A percentile compares a stretch with the other conserved stretches of the same genome.
These are phyloP conservation scores for Colletotrichum lentis DNA, from an alignment of 2,329 filamentous ascomycete genomes.

Conservation along the genomic window DNA sequence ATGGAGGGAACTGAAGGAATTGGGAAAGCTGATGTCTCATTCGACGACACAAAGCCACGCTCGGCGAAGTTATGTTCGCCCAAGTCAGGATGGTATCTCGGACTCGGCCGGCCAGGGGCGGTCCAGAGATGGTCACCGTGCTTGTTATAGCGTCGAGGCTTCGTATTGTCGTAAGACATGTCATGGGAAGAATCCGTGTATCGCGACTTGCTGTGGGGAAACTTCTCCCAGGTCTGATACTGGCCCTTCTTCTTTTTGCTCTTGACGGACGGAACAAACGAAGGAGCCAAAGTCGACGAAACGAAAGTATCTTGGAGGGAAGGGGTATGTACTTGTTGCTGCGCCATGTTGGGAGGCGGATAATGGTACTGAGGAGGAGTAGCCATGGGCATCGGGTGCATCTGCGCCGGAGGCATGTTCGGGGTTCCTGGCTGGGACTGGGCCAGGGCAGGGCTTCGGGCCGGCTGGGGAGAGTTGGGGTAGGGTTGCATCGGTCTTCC, in stretches of 20 bases:
- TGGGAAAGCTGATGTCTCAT: not conserved
- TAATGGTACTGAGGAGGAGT: constrained; percentile 70
- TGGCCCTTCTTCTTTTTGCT: constrained; percentile 53
- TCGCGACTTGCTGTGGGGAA: constrained; percentile 49
- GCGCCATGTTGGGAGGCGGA: constrained; percentile 61
- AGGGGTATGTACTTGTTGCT: constrained; percentile 66
- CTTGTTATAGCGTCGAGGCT: constrained; percentile 56
- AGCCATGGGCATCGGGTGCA: constrained; percentile 70
- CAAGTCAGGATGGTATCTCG: constrained; percentile 24
- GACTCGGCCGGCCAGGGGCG: constrained; percentile 21
- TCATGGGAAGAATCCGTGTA: constrained; percentile 51
- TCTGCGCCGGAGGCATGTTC: constrained; percentile 69
- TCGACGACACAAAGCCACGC: constrained; percentile 43
- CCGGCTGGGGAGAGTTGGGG: constrained; percentile 72
- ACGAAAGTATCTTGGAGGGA: constrained; percentile 47
- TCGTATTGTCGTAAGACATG: constrained; percentile 43
- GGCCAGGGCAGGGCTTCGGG: constrained; percentile 71
- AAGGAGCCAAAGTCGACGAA: constrained; percentile 12
- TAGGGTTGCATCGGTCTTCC: constrained; percentile 52
- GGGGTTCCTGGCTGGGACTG: constrained; percentile 74
- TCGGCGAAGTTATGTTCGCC: constrained; percentile 41
- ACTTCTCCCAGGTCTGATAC: constrained; percentile 50
- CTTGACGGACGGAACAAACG: constrained; percentile 47
- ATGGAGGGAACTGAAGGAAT: constrained; percentile 47
- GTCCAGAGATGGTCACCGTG: constrained; percentile 52